Evolutionary conservation across 768 basidiomycete genomes (phyloP).

Genomic region (Leccinum ochraceum): DNA sequence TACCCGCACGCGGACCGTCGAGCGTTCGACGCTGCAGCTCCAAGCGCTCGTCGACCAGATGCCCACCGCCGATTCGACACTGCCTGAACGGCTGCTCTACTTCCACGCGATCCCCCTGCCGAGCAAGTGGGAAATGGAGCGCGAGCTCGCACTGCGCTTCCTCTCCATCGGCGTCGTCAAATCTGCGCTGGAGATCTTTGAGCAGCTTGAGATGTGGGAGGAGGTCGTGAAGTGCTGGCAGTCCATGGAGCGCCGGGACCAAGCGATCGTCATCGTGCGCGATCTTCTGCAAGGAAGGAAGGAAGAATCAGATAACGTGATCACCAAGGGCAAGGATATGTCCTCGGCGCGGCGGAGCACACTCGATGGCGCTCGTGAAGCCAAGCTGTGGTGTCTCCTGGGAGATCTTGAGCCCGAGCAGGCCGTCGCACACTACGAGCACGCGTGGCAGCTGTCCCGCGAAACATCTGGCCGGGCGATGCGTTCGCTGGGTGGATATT

Average conservation of each 20-base stretch:
- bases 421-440: slow-evolving; percentile 73
- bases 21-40: slow-evolving; percentile 88
- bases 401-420: slow-evolving; percentile 84
- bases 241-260: slow-evolving; percentile 74
- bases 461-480: slow-evolving; percentile 86
- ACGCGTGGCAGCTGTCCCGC: slow-evolving; percentile 81
- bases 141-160: slow-evolving; percentile 84
- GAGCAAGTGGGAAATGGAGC: slow-evolving; percentile 91
- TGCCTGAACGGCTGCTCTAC: slow-evolving; percentile 74
- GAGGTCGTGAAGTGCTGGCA: slow-evolving; percentile 90
- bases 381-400: slow-evolving; percentile 93
- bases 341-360: slow-evolving; percentile 41
- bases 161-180: slow-evolving; percentile 83
- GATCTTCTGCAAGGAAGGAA: slow-evolving; percentile 84
- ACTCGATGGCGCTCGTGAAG: slow-evolving; percentile 71
- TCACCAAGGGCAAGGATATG: slow-evolving; percentile 57
- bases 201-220: slow-evolving; percentile 98
- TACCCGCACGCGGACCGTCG: slow-evolving; percentile 86
- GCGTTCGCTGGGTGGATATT: slow-evolving; percentile 85
- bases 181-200: slow-evolving; percentile 92
- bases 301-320: slow-evolving; percentile 76
- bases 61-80: slow-evolving; percentile 78
- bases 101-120: slow-evolving; percentile 83
- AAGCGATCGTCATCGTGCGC: slow-evolving; percentile 76
- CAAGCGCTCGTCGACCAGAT: slow-evolving; percentile 97